Conservation (phyloP, 2,329 filamentous ascomycete species). For the Hypomyces rosellus region DNA sequence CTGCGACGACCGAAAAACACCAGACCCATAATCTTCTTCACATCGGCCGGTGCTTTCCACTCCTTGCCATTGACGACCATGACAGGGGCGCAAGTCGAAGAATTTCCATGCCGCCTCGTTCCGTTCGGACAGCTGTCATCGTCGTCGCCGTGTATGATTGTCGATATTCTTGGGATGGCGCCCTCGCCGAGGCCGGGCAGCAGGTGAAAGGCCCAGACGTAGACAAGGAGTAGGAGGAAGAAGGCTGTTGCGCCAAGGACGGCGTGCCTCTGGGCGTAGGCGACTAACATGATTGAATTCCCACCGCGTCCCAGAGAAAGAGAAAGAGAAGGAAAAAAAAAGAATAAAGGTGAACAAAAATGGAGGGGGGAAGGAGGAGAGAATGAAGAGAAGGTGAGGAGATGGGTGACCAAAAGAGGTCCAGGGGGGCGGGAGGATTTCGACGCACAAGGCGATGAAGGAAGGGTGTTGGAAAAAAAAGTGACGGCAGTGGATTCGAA, state of each 20-base stretch:
- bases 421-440: too few species aligned
- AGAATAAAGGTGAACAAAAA: not conserved
- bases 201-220: conserved; percentile 10
- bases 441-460: not conserved
- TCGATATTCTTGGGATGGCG: not conserved
- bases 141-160: not conserved
- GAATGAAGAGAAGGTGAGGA: not conserved
- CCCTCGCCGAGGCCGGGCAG: conserved; percentile 2
- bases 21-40: conserved; percentile 35
- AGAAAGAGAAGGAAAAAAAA: not conserved
- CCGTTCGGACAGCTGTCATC: conserved; percentile 2
- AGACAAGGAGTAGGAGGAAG: conserved; percentile 7
- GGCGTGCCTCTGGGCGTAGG: conserved; percentile 5
- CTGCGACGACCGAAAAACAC: conserved; percentile 40
- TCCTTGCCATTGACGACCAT: conserved; percentile 4
- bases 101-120: conserved; percentile 2
- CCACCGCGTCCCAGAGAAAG: not conserved
- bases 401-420: not conserved
- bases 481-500: not conserved
- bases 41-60: conserved; percentile 8
- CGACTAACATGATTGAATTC: not conserved
- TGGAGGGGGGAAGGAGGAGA: not conserved
- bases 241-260: conserved; percentile 4
- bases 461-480: not conserved
- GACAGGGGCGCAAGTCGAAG: conserved; percentile 2